Evolutionary conservation across 208 protist species (phyloP), one percentile per base, ranked within the genome.

Genomic region (Leishmania tropica): DNA sequence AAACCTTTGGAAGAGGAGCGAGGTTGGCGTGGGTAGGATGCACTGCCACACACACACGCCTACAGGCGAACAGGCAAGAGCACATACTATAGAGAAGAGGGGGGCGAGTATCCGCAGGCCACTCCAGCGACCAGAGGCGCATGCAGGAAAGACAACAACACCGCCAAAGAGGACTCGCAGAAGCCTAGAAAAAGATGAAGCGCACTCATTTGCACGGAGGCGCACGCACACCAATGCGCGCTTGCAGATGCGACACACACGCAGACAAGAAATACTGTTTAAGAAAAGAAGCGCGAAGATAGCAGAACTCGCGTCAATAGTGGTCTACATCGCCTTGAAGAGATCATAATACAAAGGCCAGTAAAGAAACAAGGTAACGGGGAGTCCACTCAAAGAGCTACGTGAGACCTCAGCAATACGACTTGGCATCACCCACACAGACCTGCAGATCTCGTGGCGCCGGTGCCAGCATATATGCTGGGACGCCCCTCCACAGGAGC

Each of bases 211-310:
- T 10, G 15, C 4, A 40, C 35, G 17, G 3, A 54, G 37, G 28
- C 3, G 37, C 45, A 47, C 40, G 10, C 10, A 35, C 60, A 72
- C 15, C 19, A 78, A 45, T 24, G 58, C 74, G 48, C 37, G 31
- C 73, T 45, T 60, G 62, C 5, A 78, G 45, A 40, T 15, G 17
- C 37, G 11, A 48, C 62, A 11, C 7, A 53, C 45, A 42, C 48
- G 47, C n/a, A 64, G 47, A 89, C 84, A 58, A 80, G 67, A 40
- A 70, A 70, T 7, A 80, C 1, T 42, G 42, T 8, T 42, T 6
- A 6, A 11, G 37, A 75, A 28, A 31, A 54, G n/a, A 11, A 75
- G 3, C 15, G 42, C 15, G 28, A 35, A 75, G 42, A 47, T 3
- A 54, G 42, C 31, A 75, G 42, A 31, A 51, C 65, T 31, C 8